Evolutionary conservation across 202 grass and related monocot species (phyloP).

Genomic region (Panicum virgatum): DNA sequence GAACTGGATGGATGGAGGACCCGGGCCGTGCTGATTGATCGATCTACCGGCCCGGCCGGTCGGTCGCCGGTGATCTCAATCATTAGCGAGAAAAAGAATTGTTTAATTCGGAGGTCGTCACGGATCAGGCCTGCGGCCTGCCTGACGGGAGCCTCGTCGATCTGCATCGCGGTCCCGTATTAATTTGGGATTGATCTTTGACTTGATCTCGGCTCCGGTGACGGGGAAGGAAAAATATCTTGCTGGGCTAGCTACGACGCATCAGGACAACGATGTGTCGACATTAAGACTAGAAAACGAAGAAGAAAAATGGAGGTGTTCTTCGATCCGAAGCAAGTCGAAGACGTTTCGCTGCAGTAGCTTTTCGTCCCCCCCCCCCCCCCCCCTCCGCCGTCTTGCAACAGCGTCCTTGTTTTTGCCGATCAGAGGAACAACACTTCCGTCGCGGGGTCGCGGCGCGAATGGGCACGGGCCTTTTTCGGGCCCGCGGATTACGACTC

Average conservation of each 20-base stretch:
- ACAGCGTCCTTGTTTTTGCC: too few species aligned
- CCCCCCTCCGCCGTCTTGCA: too few species aligned
- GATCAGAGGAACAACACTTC: too few species aligned
- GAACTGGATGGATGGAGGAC: not conserved
- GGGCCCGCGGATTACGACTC: not conserved
- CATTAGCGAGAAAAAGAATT: conserved; percentile 24
- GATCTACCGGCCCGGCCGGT: not conserved
- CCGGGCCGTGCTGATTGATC: not conserved
- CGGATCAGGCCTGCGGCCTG: conserved; percentile 36
- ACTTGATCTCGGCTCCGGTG: conserved; percentile 38
- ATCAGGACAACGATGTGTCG: not conserved
- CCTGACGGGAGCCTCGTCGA: not conserved
- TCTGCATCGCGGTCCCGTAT: conserved; percentile 31
- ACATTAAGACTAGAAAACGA: not conserved
- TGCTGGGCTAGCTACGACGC: not conserved
- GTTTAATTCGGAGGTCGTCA: conserved; percentile 31
- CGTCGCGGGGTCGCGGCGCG: too few species aligned
- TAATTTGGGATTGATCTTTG: conserved; percentile 34
- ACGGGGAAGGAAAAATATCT: not conserved
- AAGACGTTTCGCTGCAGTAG: too few species aligned
- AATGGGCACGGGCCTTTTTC: not conserved
- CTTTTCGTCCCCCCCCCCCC: not conserved
- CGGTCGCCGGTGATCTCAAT: conserved; percentile 27
- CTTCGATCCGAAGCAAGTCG: not conserved
- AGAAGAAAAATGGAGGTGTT: not conserved